Evolutionary conservation across 2,329 filamentous ascomycete species (phyloP).

Genomic region (Phialophora expanda): DNA sequence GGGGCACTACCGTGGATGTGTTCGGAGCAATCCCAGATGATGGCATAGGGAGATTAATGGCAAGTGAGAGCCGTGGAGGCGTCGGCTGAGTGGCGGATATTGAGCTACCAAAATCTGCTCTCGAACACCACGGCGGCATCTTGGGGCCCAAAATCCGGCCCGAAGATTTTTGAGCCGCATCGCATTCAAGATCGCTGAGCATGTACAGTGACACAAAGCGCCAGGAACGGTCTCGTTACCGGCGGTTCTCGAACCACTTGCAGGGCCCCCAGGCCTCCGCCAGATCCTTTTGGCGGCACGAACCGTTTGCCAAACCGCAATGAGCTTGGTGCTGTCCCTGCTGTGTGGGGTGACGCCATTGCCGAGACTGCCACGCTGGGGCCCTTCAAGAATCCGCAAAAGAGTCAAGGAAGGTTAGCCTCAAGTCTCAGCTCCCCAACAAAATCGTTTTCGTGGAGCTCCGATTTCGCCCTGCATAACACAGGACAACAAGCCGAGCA

Average conservation of each 20-base stretch:
- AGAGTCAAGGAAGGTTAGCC: constrained; percentile 13
- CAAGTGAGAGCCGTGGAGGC: constrained; percentile 19
- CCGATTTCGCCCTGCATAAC: constrained; percentile 17
- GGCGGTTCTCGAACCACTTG: constrained; percentile 5
- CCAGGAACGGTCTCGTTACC: constrained; percentile 12
- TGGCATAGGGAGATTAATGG: constrained; percentile 24
- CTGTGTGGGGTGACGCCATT: background rate
- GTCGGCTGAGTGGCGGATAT: constrained; percentile 2
- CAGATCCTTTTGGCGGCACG: constrained; percentile 14
- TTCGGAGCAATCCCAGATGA: constrained; percentile 26
- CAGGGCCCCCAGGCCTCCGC: background rate
- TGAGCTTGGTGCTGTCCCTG: background rate
- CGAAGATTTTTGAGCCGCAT: constrained; percentile 13
- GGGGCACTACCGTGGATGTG: constrained; percentile 73
- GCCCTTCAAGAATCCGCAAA: background rate
- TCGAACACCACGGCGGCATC: constrained; percentile 1
- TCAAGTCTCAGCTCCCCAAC: constrained; percentile 30
- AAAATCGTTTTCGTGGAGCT: constrained; percentile 29
- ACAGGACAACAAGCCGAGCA: background rate
- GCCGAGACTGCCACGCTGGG: background rate
- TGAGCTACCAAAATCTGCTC: background rate
- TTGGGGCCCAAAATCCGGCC: background rate
- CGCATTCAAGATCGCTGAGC: constrained; percentile 1
- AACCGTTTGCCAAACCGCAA: background rate
- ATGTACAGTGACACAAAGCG: constrained; percentile 16